phyloP scores from a whole-genome alignment of 1,284 basidiomycete genomes.

The Lignosus rhinocerotis region DNA sequence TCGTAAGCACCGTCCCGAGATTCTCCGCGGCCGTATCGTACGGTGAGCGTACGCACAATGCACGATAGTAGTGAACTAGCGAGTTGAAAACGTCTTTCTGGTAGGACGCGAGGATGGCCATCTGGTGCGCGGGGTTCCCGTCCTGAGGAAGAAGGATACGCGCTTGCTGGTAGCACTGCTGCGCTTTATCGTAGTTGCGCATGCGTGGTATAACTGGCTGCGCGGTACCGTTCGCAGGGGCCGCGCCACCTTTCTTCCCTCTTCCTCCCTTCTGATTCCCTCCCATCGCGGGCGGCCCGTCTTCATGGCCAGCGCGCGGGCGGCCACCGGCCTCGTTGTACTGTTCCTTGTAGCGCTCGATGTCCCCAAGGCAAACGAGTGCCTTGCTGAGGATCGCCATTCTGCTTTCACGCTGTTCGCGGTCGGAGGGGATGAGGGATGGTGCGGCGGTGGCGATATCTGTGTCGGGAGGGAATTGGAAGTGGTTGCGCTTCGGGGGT shows the following conservation, averaged over 20 bases:
- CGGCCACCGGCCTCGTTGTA: slow-evolving; percentile 75
- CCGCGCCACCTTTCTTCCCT: slow-evolving; percentile 45
- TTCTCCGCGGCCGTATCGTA: slow-evolving; percentile 91
- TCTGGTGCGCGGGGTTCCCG: slow-evolving; percentile 92
- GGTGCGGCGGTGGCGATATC: slow-evolving; percentile 30
- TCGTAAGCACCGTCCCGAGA: slow-evolving; percentile 70
- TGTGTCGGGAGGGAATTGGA: slow-evolving; percentile 57
- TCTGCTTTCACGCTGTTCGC: slow-evolving; percentile 59
- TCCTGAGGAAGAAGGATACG: slow-evolving; percentile 76
- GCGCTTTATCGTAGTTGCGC: slow-evolving; percentile 75
- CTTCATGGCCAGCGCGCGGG: slow-evolving; percentile 65
- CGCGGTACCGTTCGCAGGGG: slow-evolving; percentile 33
- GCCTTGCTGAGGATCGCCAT: slow-evolving; percentile 83
- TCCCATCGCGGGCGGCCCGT: slow-evolving; percentile 38
- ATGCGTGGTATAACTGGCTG: slow-evolving; percentile 35
- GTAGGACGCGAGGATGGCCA: slow-evolving; percentile 90
- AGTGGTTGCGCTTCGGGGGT: slow-evolving; percentile 44
- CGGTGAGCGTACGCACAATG: slow-evolving; percentile 83
- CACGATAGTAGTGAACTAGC: slow-evolving; percentile 88
- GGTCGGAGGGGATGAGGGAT: slow-evolving; percentile 41
- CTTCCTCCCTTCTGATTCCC: slow-evolving; percentile 41
- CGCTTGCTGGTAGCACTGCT: slow-evolving; percentile 84
- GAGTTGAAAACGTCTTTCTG: slow-evolving; percentile 80
- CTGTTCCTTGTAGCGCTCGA: slow-evolving; percentile 90
- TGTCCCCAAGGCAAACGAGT: slow-evolving; percentile 90